phyloP scores from a whole-genome alignment of 192 early-diverging fungal species.

The Podila verticillata region DNA sequence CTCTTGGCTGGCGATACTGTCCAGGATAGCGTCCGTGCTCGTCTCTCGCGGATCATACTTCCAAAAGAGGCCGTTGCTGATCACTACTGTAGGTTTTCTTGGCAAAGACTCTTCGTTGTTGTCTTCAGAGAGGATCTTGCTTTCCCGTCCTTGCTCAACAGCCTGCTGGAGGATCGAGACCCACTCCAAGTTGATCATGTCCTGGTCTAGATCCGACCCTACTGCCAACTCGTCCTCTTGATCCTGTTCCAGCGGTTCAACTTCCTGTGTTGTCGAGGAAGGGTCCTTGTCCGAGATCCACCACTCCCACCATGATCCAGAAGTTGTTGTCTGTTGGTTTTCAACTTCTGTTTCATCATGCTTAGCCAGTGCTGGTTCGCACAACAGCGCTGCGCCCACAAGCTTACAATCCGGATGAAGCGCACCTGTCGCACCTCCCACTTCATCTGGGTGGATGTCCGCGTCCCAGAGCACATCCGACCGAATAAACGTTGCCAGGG shows the following conservation, averaged over 20 bases:
- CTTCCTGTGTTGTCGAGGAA: background rate
- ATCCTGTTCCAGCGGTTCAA: background rate
- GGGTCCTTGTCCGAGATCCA: constrained; percentile 7
- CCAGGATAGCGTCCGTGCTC: background rate
- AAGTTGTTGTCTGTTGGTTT: background rate
- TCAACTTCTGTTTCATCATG: background rate
- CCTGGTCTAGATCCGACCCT: constrained; percentile 45
- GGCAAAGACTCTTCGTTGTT: background rate
- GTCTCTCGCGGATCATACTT: constrained; percentile 33
- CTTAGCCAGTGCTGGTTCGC: constrained; percentile 23
- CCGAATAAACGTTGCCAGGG: constrained; percentile 34
- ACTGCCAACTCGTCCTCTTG: constrained; percentile 13
- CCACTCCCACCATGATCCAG: constrained; percentile 34
- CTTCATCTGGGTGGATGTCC: background rate
- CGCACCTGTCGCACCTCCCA: constrained; percentile 1
- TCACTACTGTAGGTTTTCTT: constrained; percentile 24
- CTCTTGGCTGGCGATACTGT: background rate
- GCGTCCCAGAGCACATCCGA: constrained; percentile 49
- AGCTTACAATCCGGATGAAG: constrained; percentile 46
- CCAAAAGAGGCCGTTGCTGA: constrained; percentile 46
- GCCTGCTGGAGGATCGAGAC: constrained; percentile 11
- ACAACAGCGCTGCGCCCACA: constrained; percentile 12
- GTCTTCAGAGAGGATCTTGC: background rate
- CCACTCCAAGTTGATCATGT: constrained; percentile 46
- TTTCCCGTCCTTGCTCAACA: constrained; percentile 2